phyloP scores from a whole-genome alignment of 225 moss, liverwort and hornwort species.

The Antitrichia curtipendula region DNA sequence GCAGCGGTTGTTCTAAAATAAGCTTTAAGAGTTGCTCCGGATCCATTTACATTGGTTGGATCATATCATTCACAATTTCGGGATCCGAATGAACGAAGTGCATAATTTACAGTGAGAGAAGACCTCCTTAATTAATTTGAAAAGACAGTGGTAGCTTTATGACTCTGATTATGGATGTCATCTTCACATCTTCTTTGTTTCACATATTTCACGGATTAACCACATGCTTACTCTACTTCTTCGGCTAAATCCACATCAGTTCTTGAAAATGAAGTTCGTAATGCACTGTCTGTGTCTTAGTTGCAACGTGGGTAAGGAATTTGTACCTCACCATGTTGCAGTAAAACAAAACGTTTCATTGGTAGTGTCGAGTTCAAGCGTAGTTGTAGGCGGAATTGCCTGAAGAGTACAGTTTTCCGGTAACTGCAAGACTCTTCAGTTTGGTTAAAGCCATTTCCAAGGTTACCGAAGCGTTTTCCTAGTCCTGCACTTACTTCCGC shows the following conservation, averaged over 20 bases:
- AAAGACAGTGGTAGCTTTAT: neutral
- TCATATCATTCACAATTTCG: neutral
- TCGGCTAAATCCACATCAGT: neutral
- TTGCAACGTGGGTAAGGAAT: neutral
- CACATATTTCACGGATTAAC: neutral
- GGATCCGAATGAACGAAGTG: neutral
- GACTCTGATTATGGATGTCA: neutral
- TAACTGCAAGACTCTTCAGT: neutral
- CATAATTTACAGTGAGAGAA: neutral
- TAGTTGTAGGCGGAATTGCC: neutral
- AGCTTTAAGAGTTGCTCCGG: neutral
- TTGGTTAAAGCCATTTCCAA: neutral
- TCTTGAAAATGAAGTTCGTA: neutral
- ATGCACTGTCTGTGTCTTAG: neutral
- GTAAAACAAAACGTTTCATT: neutral
- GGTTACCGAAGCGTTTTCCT: neutral
- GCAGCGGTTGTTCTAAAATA: constrained; percentile 83
- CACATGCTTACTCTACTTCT: neutral
- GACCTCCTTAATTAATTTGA: neutral
- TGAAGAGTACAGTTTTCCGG: neutral
- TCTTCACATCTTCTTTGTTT: neutral
- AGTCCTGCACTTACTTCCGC: neutral
- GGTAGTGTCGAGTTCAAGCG: neutral
- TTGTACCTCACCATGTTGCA: neutral
- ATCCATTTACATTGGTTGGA: neutral